These are phyloP conservation scores for Pseudodiploospora longispora DNA, from an alignment of 2,329 filamentous ascomycete species.

Conservation along the genomic window DNA sequence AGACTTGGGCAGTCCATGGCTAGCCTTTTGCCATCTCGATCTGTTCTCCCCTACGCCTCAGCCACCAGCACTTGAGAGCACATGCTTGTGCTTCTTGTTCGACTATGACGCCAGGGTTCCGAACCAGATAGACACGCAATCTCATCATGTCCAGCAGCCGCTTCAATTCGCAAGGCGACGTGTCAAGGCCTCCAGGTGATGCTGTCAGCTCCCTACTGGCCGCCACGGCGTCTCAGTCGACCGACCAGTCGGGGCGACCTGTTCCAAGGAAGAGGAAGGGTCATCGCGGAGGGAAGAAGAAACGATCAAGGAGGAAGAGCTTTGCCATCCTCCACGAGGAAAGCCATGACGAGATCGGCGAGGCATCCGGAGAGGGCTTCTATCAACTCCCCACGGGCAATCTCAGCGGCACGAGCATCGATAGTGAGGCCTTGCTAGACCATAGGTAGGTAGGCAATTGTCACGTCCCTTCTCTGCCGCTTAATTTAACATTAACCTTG, in stretches of 20 bases:
- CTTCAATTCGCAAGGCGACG: conserved; percentile 18
- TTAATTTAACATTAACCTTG: neutral
- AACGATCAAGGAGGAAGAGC: conserved; percentile 67
- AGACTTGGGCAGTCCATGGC: no score
- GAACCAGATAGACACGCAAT: no score
- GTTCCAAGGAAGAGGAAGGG: conserved; percentile 56
- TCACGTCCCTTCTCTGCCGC: neutral
- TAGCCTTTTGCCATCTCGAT: no score
- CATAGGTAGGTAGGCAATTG: conserved; percentile 52
- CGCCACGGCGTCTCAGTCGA: conserved; percentile 1
- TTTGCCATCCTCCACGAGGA: conserved; percentile 62
- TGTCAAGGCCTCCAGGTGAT: conserved; percentile 8
- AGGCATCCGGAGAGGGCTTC: conserved; percentile 32
- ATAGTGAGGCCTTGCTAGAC: conserved; percentile 81
- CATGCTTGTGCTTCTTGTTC: neutral
- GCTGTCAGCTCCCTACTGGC: conserved; percentile 5
- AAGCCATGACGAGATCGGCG: conserved; percentile 28
- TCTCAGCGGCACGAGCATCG: conserved; percentile 75
- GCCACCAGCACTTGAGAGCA: no score
- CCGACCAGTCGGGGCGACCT: conserved; percentile 9
- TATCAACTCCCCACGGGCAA: conserved; percentile 47
- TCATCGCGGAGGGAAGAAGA: conserved; percentile 71
- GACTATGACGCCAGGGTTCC: no score
- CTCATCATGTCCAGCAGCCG: conserved; percentile 23
- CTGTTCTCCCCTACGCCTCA: no score